Percentiles rank a stretch among this genome's conserved stretches.
These are phyloP conservation scores for Flaveria bidentis DNA, from an alignment of 129 eudicot species.

Conservation along the genomic window DNA sequence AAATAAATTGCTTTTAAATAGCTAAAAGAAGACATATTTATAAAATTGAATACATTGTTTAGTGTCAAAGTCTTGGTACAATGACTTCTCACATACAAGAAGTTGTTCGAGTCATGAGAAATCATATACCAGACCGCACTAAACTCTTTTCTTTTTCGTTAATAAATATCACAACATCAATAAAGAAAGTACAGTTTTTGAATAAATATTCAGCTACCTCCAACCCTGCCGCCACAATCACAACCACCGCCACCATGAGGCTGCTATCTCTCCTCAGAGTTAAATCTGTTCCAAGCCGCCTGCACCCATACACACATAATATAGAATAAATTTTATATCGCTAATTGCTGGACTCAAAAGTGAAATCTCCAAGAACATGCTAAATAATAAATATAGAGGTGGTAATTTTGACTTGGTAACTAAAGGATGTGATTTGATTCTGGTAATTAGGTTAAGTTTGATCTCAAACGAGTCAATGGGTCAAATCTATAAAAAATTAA, in stretches of 20 bases:
- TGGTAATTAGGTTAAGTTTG: background rate
- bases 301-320: conserved; percentile 26
- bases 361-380: background rate
- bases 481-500: background rate
- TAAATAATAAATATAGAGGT: background rate
- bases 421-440: background rate
- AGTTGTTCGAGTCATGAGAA: conserved; percentile 34
- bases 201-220: conserved; percentile 12
- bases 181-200: background rate
- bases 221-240: background rate
- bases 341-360: background rate
- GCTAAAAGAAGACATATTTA: background rate
- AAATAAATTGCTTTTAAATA: background rate
- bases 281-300: conserved; percentile 95
- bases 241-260: background rate
- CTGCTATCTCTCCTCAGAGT: conserved; percentile 69
- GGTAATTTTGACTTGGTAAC: background rate
- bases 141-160: conserved; percentile 8
- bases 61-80: conserved; percentile 31
- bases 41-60: conserved; percentile 10
- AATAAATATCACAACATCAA: conserved; percentile 10
- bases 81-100: conserved; percentile 24
- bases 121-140: conserved; percentile 32
- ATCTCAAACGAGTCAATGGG: background rate
- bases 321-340: background rate